These are phyloP conservation scores for Gracilaria domingensis DNA, from an alignment of 23 red algal species.

Conservation along the genomic window DNA sequence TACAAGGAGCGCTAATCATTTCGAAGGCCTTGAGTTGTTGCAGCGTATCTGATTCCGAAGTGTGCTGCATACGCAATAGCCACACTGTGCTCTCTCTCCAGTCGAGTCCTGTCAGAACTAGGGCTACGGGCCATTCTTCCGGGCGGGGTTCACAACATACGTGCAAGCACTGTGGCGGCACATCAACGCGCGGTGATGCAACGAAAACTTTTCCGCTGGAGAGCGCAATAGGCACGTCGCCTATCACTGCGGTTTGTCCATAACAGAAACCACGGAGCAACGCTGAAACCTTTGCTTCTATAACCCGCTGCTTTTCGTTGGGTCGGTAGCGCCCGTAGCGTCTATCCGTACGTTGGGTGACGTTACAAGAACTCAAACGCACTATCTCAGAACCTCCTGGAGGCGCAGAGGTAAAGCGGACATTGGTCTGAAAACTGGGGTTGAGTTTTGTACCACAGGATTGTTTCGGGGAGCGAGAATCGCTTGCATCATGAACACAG, in stretches of 20 bases:
- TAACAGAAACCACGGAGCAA: background rate
- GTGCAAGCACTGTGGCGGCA: background rate
- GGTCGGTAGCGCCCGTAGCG: background rate
- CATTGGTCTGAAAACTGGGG: too few relatives aligned
- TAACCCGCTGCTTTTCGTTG: background rate
- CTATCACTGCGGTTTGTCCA: background rate
- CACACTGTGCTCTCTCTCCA: background rate
- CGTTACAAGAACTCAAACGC: too few relatives aligned
- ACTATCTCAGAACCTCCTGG: too few relatives aligned
- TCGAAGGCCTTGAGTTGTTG: slow-evolving; percentile 9
- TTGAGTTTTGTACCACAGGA: too few relatives aligned
- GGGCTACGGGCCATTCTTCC: slow-evolving; percentile 7
- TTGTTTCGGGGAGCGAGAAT: too few relatives aligned
- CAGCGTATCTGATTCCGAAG: background rate
- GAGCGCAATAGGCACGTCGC: background rate
- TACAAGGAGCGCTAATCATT: slow-evolving; percentile 1
- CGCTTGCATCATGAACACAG: too few relatives aligned
- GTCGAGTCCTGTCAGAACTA: background rate
- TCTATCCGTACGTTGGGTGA: too few relatives aligned
- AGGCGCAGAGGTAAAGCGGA: too few relatives aligned
- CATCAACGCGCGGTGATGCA: background rate
- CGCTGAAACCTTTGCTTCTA: background rate
- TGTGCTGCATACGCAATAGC: background rate
- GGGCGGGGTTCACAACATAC: background rate
- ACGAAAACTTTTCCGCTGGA: background rate